A percentile compares a stretch with the other conserved stretches of the same genome.
Conservation (phyloP, 2,329 filamentous ascomycete species). For the Metarhizium sp. region DNA sequence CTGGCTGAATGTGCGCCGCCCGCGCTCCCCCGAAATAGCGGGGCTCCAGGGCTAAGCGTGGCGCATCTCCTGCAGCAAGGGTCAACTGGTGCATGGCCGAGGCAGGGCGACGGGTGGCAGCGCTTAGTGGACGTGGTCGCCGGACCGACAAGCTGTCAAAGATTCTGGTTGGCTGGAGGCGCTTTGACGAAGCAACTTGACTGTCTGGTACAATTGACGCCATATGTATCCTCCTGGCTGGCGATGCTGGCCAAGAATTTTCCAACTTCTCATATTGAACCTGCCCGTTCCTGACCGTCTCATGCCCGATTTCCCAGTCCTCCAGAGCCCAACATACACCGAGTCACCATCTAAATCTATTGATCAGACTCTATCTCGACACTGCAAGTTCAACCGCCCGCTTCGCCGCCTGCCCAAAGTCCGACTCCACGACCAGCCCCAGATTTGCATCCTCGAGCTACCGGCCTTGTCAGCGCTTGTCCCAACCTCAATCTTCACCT, state of each 20-base stretch:
- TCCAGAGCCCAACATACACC: no score
- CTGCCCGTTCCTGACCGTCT: no score
- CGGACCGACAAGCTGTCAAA: neutral
- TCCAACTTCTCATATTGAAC: no score
- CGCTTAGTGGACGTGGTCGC: neutral
- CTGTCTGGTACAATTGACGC: no score
- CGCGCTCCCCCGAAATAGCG: neutral
- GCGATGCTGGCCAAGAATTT: no score
- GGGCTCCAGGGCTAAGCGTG: neutral
- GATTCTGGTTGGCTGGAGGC: neutral
- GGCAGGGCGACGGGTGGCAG: neutral
- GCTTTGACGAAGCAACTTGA: no score
- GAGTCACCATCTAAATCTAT: no score
- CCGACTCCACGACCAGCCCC: conserved; percentile 27
- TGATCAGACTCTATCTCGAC: neutral
- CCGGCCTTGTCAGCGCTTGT: neutral
- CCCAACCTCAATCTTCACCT: neutral
- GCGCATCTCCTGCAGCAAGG: neutral
- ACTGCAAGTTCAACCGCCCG: conserved; percentile 23
- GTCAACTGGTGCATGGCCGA: neutral
- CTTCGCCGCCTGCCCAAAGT: conserved; percentile 26
- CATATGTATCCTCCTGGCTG: no score
- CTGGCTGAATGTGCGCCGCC: neutral
- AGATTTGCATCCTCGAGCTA: conserved; percentile 26
- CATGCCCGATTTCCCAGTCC: no score